Base-by-base conservation (phyloP, 208 protist species). In the Wallacemonas collosoma region DNA sequence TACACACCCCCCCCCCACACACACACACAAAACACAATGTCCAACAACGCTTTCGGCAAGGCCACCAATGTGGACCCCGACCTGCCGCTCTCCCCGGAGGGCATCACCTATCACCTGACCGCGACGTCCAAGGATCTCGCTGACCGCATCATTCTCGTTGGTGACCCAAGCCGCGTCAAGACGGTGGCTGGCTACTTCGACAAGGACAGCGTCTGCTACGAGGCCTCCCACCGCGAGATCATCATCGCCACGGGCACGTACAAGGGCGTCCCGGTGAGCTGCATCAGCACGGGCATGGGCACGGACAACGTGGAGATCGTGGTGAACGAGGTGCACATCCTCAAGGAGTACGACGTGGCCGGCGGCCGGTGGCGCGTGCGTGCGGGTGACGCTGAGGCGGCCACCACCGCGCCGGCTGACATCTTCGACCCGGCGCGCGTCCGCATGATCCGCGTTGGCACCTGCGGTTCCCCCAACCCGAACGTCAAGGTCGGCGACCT, bases 261-360 rank as follows among this genome's bases (percentile, higher is more conserved):
- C 80, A 80, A 89, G 51, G 85, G 85, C 15, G 81, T 88, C 39
- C 89, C 85, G 9, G 83, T 94, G 11, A 84, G 77, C 14, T 85
- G 85, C 36, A n/a, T 94, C 45, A 85, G 75, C 71, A 91, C 89
- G n/a, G 87, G 85, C 66, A 94, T 94, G 89, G 89, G 87, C n/a
- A 91, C 87, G 12, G 86, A 89, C 79, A 94, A 91, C 72, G 62
- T 91, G 7, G 87, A 94, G 65, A 91, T 93, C 64, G 77, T 93
- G 39, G 75, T 93, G 62, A 92, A 90, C 57, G 86, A 91, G 58
- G 79, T 94, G 15, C 86, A 93, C 71, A 76, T 85, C 48, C 61
- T 93, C 63, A 93, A 93, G 82, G 88, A 93, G 84, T 93, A 89
- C 77, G 77, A 93, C 64, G 56, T 80, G 47, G n/a, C 68, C 63